Evolutionary conservation across 495 filamentous ascomycete species (phyloP), one percentile per base, ranked within the genome.

Genomic region (Lichina pygmaea): DNA sequence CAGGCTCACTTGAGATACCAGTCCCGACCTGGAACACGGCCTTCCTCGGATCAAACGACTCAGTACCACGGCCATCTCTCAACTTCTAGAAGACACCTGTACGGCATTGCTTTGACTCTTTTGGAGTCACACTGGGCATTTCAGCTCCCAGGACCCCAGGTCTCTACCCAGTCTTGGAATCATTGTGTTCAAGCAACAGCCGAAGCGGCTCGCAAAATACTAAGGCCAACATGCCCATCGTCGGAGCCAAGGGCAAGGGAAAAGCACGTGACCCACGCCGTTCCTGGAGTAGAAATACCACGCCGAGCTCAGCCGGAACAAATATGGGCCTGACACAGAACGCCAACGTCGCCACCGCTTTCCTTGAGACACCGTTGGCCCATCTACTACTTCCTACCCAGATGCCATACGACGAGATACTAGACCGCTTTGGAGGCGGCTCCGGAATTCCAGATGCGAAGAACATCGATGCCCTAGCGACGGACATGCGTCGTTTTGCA

Each of bases 261-360:
- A 50, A 50, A 31, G 48, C 46, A 16, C 68, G 74, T 47, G 75
- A 75, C 52, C 69, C 64, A 42, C 75, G 81, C 47, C 75, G 72
- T 49, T 81, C 81, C 53, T 75, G 77, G 46, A 86, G 81, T 54
- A 77, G 83, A 52, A 86, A 89, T 59, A 85, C 81, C 9, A 92
- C 83, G 4, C 83, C 83, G 36, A 76, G 64, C 49, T 78, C 78
- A 37, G 71, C 65, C 50, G 63, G 66, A 38, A 59, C 68, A 24
- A 55, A 61, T 44, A 63, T 56, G 41, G 55, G 59, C 33, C 59
- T 69, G 45, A 62, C 64, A 10, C 65, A 70, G 17, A 57, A 68
- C 44, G 66, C 75, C 17, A 61, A 66, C 33, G 66, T 73, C 50
- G 70, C 77, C 43, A 77, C 74, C 48, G 69, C 75, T 49, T 67